Evolutionary conservation across 169 alveolate genomes (phyloP), one percentile per base, ranked within the genome.

Genomic region (Eimeria praecox): DNA sequence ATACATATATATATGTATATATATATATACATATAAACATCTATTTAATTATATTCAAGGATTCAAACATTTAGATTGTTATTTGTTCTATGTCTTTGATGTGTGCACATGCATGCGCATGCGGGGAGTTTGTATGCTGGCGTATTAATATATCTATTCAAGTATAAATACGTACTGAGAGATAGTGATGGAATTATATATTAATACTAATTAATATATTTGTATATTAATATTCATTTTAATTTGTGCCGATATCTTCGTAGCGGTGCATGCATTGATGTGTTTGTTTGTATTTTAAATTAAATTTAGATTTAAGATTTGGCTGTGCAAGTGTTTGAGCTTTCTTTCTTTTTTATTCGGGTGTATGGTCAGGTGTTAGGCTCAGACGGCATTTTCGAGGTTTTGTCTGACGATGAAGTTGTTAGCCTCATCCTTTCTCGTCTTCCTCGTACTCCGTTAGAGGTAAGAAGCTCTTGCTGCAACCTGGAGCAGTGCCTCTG

Each of bases 331-430:
- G 83, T 24, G 52, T 30, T 71, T 35, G 2, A 22, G 83, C n/a
- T n/a, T 71, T 71, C 24, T 24, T 27, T 5, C 66, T 52, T 9
- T 14, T 56, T 3, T 18, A 62, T 62, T 62, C 40, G 40, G 73
- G 83, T 12, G n/a, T 71, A 16, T 71, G 71, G 54, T 16, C 86
- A 90, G 95, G 89, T 97, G 46, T 83, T 97, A 71, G 97, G 97
- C 40, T 92, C 97, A 33, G 98, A 97, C 77, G 98, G 98, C 22
- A 98, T 97, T 30, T 97, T 97, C 96, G 98, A 97, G 52, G 97
- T 97, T 42, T 69, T 97, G 54, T 87, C 97, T 16, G 94, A 96
- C 82, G 97, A 97, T 54, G 98, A 97, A 91, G 98, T 98, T 46
- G 98, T 97, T 49, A 94, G 90, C 42, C 83, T 94, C 52, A 95